A percentile compares a stretch with the other conserved stretches of the same genome.
These are phyloP conservation scores for Eustoma russellianum DNA, from an alignment of 257 asterid species.

Conservation along the genomic window DNA sequence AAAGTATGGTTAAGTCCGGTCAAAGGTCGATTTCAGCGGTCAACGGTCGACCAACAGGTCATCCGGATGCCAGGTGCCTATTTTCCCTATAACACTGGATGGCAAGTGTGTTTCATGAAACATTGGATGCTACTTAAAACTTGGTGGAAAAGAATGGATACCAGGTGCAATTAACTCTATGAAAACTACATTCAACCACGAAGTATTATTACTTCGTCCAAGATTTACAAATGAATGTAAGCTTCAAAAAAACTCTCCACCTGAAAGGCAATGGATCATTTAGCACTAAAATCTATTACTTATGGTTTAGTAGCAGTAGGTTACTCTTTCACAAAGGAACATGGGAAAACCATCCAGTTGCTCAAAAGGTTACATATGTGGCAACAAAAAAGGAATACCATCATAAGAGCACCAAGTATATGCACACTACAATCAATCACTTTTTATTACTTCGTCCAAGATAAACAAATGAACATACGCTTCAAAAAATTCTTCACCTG, in stretches of 20 bases:
- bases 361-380: not conserved
- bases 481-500: constrained; percentile 34
- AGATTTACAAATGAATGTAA: constrained; percentile 1
- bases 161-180: no score
- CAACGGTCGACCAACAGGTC: no score
- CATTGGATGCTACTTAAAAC: no score
- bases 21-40: no score
- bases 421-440: no score
- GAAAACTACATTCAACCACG: constrained; percentile 4
- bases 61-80: no score
- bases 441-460: no score
- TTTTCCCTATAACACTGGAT: no score
- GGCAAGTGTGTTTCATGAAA: no score
- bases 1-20: no score
- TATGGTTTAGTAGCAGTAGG: constrained; percentile 1
- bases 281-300: constrained; percentile 2
- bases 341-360: constrained; percentile 1
- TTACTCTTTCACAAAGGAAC: not conserved
- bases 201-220: not conserved
- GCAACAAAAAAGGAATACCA: not conserved
- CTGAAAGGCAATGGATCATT: constrained; percentile 26
- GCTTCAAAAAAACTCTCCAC: constrained; percentile 28
- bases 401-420: not conserved
- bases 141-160: no score
- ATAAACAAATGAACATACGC: no score